Evolutionary conservation across 2,329 filamentous ascomycete genomes (phyloP).

Genomic region (Calonectria montana): DNA sequence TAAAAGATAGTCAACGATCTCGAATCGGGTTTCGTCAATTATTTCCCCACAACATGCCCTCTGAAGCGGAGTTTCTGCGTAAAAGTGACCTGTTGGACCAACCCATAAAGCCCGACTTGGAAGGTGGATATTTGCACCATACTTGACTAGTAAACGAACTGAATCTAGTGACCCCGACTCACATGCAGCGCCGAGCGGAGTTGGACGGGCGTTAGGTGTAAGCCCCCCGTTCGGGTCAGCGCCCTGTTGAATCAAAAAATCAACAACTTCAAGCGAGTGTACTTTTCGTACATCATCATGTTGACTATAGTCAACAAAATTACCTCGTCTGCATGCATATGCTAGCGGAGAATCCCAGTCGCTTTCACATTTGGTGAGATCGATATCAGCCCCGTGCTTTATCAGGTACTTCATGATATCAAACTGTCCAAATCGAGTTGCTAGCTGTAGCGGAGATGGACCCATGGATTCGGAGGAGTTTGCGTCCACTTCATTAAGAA

Average conservation of each 20-base stretch:
- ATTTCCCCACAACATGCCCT: not conserved
- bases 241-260: not conserved
- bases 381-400: not conserved
- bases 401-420: not conserved
- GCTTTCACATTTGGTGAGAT: not conserved
- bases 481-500: not conserved
- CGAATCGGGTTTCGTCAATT: not conserved
- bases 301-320: not conserved
- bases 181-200: not conserved
- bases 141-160: not conserved
- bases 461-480: not conserved
- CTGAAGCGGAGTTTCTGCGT: not conserved
- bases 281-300: not conserved
- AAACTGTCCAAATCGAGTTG: not conserved
- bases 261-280: not conserved
- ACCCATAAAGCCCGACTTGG: not conserved
- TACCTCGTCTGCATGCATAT: not conserved
- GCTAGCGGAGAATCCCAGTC: not conserved
- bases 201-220: not conserved
- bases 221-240: not conserved
- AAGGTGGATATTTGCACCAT: not conserved
- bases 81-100: rapidly evolving
- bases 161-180: not conserved
- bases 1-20: not conserved
- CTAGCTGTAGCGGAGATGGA: not conserved